These are phyloP conservation scores for Strobilomyces confusus DNA, from an alignment of 768 basidiomycete species.

Conservation along the genomic window DNA sequence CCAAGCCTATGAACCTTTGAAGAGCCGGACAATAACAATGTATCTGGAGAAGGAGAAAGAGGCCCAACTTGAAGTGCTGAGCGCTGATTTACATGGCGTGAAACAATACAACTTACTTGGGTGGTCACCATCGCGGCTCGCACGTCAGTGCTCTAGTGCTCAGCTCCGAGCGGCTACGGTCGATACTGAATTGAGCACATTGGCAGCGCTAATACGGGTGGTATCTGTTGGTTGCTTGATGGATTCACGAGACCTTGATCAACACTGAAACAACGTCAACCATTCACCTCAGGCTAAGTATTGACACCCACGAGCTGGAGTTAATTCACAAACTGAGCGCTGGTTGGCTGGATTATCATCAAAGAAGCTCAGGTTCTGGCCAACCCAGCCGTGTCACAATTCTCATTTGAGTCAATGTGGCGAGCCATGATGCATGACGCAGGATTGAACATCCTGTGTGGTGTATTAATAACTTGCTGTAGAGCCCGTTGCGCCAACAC, in stretches of 20 bases:
- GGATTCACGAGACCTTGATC: too few species aligned
- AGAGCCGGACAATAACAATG: too few species aligned
- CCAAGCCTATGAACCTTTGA: too few species aligned
- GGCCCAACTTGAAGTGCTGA: neutral
- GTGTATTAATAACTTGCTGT: conserved; percentile 3
- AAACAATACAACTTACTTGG: neutral
- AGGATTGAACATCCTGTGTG: neutral
- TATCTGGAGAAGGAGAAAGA: neutral
- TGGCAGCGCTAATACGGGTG: too few species aligned
- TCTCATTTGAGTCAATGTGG: conserved; percentile 2
- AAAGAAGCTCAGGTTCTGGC: neutral
- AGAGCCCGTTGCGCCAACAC: neutral
- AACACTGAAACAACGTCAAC: too few species aligned
- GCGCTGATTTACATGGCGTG: neutral
- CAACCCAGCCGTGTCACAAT: neutral
- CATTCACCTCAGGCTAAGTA: neutral
- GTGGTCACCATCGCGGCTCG: too few species aligned
- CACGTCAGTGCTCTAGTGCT: too few species aligned
- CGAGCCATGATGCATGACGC: neutral
- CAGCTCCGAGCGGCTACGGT: too few species aligned
- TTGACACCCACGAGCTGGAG: neutral
- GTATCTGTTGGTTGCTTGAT: too few species aligned
- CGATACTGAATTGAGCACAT: too few species aligned
- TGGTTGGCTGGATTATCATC: neutral
- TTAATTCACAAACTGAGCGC: neutral